Conservation (phyloP, 257 asterid genomes). For the Scutellaria minor region DNA sequence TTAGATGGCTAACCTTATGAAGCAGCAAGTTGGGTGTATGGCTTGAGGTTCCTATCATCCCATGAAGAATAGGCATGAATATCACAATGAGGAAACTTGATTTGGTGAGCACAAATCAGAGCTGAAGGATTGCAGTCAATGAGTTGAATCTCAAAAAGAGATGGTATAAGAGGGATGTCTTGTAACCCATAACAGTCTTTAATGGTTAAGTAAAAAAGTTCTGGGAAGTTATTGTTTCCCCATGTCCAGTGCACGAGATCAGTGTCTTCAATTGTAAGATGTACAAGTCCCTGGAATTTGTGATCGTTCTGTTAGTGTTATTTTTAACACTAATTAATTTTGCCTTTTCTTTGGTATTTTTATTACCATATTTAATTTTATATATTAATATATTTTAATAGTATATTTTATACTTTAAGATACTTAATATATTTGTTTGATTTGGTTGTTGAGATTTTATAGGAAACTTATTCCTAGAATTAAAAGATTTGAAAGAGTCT, state of each 20-base stretch:
- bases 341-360: too few relatives aligned
- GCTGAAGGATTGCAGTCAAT: constrained; percentile 12
- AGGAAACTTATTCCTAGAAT: too few relatives aligned
- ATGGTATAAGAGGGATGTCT: constrained; percentile 1
- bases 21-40: too few relatives aligned
- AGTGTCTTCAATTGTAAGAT: constrained; percentile 24
- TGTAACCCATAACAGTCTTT: background rate
- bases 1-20: too few relatives aligned
- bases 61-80: background rate
- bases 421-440: too few relatives aligned
- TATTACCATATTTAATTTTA: too few relatives aligned
- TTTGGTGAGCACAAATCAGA: background rate
- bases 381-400: too few relatives aligned
- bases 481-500: too few relatives aligned
- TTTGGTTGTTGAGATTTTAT: too few relatives aligned
- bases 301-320: too few relatives aligned
- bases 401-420: too few relatives aligned
- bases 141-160: constrained; percentile 1
- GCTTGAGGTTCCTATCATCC: background rate
- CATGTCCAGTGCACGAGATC: constrained; percentile 14
- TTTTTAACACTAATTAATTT: too few relatives aligned
- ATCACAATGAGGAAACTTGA: background rate
- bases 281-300: background rate
- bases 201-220: background rate
- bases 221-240: background rate